Evolutionary conservation across 306 rosid genomes (phyloP), one percentile per base, ranked within the genome.

Genomic region (Glycine latifolia): DNA sequence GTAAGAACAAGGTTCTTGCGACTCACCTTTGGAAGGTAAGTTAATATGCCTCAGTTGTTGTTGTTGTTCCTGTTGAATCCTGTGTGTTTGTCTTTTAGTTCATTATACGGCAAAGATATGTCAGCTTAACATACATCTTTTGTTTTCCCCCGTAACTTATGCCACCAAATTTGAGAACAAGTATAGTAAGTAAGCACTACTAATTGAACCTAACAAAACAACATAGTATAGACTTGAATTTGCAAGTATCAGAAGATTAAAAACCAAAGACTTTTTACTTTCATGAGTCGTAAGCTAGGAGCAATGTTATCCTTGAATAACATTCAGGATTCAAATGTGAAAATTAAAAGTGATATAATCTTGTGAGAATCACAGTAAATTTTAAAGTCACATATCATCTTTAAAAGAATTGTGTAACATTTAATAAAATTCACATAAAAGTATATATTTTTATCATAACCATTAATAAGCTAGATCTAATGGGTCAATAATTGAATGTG

Each of bases 21-120:
- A 87, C 96, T 86, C 94, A 87, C 75, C 91, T 93, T 33, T 93
- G 97, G 94, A 91, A 93, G 97, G 97, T 92, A 85, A 71, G 52
- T 14, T 52, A 4, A 56, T 65, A 59, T 60, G 46, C 43, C 62
- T 77, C 56, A 4, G 5, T 73, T 79, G 17, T 11, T 56, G 52
- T 71, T 20, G 4, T 69, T 26, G 3, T 26, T 13, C 12, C 1
- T 60, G 43, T 12, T 37, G 17, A 69, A 46, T 26, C 5, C 1
- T 72, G 31, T 26, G 31, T 26, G 2, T 26, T 26, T 26, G 31
- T 26, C 2, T 58, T 46, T 75, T 2, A 20, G 33, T 75, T 60
- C 59, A 17, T 58, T 20, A 35, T 54, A 9, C 54, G 65, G 9
- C 55, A 61, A 11, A 60, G 26, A 59, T 46, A 16, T 47, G 59